phyloP scores from a whole-genome alignment of 2,329 filamentous ascomycete species.

The Leptoxyphium fumago region DNA sequence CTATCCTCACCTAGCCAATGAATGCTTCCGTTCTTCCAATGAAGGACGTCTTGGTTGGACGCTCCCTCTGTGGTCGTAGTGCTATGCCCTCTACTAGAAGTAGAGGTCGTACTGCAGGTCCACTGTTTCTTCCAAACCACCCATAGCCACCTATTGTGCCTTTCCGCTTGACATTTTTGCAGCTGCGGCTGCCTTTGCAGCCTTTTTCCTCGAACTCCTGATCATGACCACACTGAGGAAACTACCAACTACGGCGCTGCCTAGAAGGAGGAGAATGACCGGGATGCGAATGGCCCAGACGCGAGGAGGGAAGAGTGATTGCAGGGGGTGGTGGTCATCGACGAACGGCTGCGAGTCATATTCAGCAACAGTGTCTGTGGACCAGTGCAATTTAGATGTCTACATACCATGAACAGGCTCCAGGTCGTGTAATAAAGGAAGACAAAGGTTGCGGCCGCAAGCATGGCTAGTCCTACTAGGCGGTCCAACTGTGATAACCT shows the following conservation, averaged over 20 bases:
- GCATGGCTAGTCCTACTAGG: constrained; percentile 62
- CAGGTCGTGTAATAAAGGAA: constrained; percentile 94
- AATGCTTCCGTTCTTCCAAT: too few relatives aligned
- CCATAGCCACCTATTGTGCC: constrained; percentile 36
- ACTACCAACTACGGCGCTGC: constrained; percentile 83
- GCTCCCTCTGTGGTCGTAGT: too few relatives aligned
- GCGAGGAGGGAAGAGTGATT: constrained; percentile 88
- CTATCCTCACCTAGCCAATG: too few relatives aligned
- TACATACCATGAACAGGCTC: constrained; percentile 84
- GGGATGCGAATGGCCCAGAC: constrained; percentile 98
- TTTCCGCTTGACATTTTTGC: constrained; percentile 46
- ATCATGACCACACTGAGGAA: constrained; percentile 98
- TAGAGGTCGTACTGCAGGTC: neutral
- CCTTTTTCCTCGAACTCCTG: constrained; percentile 94
- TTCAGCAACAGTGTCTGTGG: neutral
- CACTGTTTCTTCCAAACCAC: neutral
- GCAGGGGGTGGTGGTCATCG: constrained; percentile 82
- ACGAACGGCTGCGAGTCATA: constrained; percentile 65
- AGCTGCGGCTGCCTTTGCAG: constrained; percentile 75
- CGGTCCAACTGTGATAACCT: constrained; percentile 61
- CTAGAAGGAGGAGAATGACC: constrained; percentile 86
- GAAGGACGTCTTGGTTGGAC: too few relatives aligned
- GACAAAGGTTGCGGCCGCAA: constrained; percentile 55
- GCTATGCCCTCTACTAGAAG: too few relatives aligned
- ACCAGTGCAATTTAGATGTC: neutral